A percentile compares a stretch with the other conserved stretches of the same genome.
Conservation (phyloP, 805 yeast genomes). For the Kazachstania kunashirensis region DNA sequence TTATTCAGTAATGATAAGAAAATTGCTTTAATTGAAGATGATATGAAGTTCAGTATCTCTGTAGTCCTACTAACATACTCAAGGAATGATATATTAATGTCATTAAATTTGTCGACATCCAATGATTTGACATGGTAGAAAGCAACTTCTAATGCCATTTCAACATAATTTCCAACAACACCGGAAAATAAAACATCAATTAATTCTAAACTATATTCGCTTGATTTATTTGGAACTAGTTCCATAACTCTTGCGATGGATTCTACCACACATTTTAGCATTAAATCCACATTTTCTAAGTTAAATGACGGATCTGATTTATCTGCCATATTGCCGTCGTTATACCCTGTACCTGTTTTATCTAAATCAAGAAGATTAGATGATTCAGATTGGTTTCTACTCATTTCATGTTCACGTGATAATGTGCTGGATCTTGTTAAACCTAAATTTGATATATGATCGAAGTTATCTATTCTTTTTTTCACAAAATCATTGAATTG, state of each 20-base stretch:
- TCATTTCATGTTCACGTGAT: neutral
- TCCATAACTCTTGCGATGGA: constrained; percentile 70
- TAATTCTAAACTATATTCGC: constrained; percentile 54
- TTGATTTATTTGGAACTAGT: constrained; percentile 51
- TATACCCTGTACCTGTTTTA: neutral
- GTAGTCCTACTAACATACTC: constrained; percentile 42
- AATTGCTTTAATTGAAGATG: constrained; percentile 65
- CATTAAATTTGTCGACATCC: constrained; percentile 20
- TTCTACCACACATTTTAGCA: constrained; percentile 66
- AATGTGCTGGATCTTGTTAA: neutral
- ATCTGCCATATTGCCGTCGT: constrained; percentile 2
- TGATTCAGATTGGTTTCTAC: neutral
- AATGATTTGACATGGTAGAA: constrained; percentile 38
- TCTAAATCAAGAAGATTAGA: neutral
- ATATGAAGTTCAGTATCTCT: constrained; percentile 53
- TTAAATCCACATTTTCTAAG: constrained; percentile 45
- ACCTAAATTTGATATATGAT: constrained; percentile 24
- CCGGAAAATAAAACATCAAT: constrained; percentile 59
- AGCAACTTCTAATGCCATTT: constrained; percentile 63
- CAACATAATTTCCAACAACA: constrained; percentile 65
- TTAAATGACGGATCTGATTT: constrained; percentile 21
- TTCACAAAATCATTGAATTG: constrained; percentile 52
- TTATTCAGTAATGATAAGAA: constrained; percentile 65
- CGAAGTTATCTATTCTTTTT: constrained; percentile 37
- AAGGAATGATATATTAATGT: constrained; percentile 40